A percentile compares a stretch with the other conserved stretches of the same genome.
These are phyloP conservation scores for Trichoderma afroharzianum DNA, from an alignment of 2,329 filamentous ascomycete genomes.

Conservation along the genomic window DNA sequence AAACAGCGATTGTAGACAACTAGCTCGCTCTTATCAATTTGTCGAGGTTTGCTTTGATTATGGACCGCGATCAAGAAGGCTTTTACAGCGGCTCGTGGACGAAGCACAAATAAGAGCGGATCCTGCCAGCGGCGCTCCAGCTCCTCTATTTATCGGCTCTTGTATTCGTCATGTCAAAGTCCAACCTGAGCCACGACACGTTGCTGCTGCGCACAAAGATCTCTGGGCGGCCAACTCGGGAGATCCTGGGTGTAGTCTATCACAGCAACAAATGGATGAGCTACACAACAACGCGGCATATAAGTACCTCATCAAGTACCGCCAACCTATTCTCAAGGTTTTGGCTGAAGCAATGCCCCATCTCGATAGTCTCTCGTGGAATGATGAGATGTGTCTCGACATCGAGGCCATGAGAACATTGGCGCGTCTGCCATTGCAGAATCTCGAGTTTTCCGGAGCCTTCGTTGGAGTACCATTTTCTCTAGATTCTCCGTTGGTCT, in stretches of 20 bases:
- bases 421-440: not conserved
- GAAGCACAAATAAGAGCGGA: not conserved
- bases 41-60: slow-evolving; percentile 19
- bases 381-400: not conserved
- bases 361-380: slow-evolving; percentile 18
- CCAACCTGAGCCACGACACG: not conserved
- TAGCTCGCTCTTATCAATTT: slow-evolving; percentile 20
- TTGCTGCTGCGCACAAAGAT: not conserved
- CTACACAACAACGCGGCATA: not conserved
- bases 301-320: not conserved
- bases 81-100: not conserved
- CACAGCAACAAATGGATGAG: not conserved
- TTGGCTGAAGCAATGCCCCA: slow-evolving; percentile 13
- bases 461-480: not conserved
- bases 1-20: slow-evolving; percentile 21
- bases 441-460: not conserved
- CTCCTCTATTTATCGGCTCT: not conserved
- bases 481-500: not conserved
- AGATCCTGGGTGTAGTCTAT: not conserved
- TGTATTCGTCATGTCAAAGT: not conserved
- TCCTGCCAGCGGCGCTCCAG: not conserved
- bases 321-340: not conserved
- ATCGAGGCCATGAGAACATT: not conserved
- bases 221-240: not conserved
- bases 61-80: not conserved